Percentiles rank a stretch among this genome's conserved stretches.
Evolutionary conservation across 140 eudicot species (phyloP).

Genomic region (Ambrosia hybrid): DNA sequence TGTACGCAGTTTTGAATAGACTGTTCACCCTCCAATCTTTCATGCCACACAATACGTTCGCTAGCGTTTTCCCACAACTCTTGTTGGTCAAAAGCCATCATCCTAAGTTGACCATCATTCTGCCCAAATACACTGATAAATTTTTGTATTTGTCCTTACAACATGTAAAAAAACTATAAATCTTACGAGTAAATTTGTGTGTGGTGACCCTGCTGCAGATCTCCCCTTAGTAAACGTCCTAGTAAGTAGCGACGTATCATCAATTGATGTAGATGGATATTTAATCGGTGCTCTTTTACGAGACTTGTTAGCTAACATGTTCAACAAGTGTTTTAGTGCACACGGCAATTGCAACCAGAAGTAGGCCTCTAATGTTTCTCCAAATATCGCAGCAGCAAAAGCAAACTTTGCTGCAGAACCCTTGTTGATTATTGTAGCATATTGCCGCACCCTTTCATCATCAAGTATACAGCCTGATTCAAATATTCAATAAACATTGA

Average conservation of each 20-base stretch:
- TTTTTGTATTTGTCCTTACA: neutral
- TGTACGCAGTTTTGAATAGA: constrained; percentile 89
- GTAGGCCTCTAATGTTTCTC: constrained; percentile 84
- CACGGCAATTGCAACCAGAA: constrained; percentile 92
- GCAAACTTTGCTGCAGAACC: constrained; percentile 77
- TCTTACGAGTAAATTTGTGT: constrained; percentile 53
- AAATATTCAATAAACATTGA: constrained; percentile 12
- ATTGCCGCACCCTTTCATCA: constrained; percentile 75
- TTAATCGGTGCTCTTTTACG: constrained; percentile 43
- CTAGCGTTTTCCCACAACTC: constrained; percentile 88
- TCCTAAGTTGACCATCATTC: constrained; percentile 66
- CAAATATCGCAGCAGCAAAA: constrained; percentile 96
- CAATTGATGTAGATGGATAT: constrained; percentile 49
- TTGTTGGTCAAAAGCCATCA: constrained; percentile 87
- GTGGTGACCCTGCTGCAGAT: constrained; percentile 44
- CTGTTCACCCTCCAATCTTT: constrained; percentile 85
- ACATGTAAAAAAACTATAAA: constrained; percentile 10
- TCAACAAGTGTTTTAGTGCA: constrained; percentile 72
- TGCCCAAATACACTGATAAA: constrained; percentile 22
- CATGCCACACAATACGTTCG: constrained; percentile 94
- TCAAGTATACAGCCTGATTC: constrained; percentile 94
- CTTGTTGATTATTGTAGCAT: constrained; percentile 55
- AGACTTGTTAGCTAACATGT: constrained; percentile 62
- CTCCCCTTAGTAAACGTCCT: constrained; percentile 69
- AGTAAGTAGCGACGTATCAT: constrained; percentile 68